A percentile compares a stretch with the other conserved stretches of the same genome.
Evolutionary conservation across 331 rosid genomes (phyloP).

Genomic region (Erythrophleum ivorense): DNA sequence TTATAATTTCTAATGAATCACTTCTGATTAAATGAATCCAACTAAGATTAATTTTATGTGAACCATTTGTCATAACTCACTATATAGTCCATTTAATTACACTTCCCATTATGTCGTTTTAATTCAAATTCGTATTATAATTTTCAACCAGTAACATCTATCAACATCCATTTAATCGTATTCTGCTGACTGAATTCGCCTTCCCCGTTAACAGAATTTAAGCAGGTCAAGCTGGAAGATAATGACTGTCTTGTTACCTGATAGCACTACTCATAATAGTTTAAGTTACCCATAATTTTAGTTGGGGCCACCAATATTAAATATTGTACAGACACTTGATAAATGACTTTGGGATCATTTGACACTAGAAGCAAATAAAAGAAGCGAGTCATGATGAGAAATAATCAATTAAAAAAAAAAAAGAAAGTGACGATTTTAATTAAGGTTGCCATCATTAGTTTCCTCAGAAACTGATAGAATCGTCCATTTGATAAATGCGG

Average conservation of each 20-base stretch:
- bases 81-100: constrained; percentile 1
- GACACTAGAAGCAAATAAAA: background rate
- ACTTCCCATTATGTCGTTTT: background rate
- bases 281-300: background rate
- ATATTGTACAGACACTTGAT: background rate
- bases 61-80: background rate
- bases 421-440: background rate
- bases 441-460: background rate
- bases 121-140: background rate
- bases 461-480: constrained; percentile 2
- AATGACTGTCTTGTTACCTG: background rate
- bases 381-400: constrained; percentile 2
- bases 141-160: background rate
- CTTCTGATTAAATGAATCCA: background rate
- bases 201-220: background rate
- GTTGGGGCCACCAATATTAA: background rate
- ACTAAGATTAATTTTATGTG: background rate
- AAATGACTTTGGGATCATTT: background rate
- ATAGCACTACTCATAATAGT: background rate
- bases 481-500: background rate
- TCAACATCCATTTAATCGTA: background rate
- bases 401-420: background rate
- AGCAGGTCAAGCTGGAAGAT: background rate
- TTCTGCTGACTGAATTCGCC: background rate
- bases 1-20: background rate